Conservation (phyloP, 371 early-diverging fungal species). For the Apophysomyces ossiformis region DNA sequence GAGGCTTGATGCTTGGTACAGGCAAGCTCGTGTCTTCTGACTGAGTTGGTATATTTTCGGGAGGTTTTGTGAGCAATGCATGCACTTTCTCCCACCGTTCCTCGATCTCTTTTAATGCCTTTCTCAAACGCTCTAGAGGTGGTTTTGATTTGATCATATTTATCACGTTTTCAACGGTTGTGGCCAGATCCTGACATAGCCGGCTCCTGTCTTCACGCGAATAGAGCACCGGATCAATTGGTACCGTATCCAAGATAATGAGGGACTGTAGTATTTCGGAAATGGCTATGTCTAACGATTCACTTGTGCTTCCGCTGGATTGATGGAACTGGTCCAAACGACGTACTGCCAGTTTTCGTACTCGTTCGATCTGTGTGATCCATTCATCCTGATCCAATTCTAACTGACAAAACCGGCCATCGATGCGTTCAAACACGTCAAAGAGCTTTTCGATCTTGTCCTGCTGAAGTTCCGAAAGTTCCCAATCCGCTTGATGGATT, state of each 20-base stretch:
- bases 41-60: conserved; percentile 23
- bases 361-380: conserved; percentile 35
- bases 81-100: conserved; percentile 28
- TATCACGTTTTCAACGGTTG: conserved; percentile 23
- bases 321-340: neutral
- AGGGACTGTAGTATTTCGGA: conserved; percentile 37
- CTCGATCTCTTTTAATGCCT: conserved; percentile 18
- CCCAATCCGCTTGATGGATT: conserved; percentile 49
- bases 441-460: conserved; percentile 48
- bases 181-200: conserved; percentile 32
- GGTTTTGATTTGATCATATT: conserved; percentile 8
- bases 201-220: conserved; percentile 36
- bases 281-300: conserved; percentile 17
- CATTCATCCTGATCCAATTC: conserved; percentile 45
- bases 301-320: neutral
- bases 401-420: conserved; percentile 41
- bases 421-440: conserved; percentile 54
- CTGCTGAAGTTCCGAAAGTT: conserved; percentile 42
- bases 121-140: conserved; percentile 4
- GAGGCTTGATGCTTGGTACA: neutral
- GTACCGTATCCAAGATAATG: conserved; percentile 35
- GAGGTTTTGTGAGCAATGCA: conserved; percentile 19
- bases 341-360: conserved; percentile 26
- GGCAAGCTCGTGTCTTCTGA: conserved; percentile 3
- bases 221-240: conserved; percentile 32